These are phyloP conservation scores for Cryptosporidium canis DNA, from an alignment of 169 alveolate species.

Conservation along the genomic window DNA sequence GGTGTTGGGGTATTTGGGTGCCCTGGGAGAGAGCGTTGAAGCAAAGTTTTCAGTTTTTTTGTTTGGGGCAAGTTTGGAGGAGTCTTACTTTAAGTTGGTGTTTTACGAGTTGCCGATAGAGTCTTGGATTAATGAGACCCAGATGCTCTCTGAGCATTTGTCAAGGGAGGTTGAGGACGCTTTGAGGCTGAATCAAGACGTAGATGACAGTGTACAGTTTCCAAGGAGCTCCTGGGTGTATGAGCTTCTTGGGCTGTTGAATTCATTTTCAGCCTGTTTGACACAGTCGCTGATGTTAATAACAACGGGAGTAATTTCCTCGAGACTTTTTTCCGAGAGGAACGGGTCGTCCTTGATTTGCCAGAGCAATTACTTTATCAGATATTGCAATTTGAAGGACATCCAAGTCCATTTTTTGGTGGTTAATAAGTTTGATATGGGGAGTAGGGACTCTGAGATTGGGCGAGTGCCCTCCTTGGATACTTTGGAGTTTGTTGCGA, in stretches of 20 bases:
- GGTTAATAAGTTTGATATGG: not conserved
- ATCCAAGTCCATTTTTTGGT: constrained; percentile 41
- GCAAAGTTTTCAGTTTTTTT: constrained; percentile 21
- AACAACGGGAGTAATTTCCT: constrained; percentile 42
- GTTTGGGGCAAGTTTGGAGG: constrained; percentile 6
- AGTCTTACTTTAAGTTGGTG: constrained; percentile 28
- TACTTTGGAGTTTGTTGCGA: constrained; percentile 4
- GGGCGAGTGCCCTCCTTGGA: constrained; percentile 41
- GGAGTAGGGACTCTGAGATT: not conserved
- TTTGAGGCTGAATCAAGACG: not conserved
- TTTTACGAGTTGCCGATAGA: constrained; percentile 13
- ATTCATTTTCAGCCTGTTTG: not conserved
- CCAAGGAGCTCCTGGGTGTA: not conserved
- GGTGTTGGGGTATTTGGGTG: not conserved
- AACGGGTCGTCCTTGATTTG: constrained; percentile 10
- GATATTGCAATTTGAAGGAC: not conserved
- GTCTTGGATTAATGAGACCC: not conserved
- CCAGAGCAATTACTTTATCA: not conserved
- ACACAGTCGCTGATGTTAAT: constrained; percentile 16
- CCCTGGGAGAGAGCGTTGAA: not conserved
- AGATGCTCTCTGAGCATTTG: not conserved
- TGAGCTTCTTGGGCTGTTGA: constrained; percentile 2
- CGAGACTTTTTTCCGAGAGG: not conserved
- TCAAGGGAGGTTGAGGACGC: not conserved
- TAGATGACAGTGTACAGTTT: not conserved